These are phyloP conservation scores for Roridomyces roridus DNA, from an alignment of 768 basidiomycete genomes.

Conservation along the genomic window DNA sequence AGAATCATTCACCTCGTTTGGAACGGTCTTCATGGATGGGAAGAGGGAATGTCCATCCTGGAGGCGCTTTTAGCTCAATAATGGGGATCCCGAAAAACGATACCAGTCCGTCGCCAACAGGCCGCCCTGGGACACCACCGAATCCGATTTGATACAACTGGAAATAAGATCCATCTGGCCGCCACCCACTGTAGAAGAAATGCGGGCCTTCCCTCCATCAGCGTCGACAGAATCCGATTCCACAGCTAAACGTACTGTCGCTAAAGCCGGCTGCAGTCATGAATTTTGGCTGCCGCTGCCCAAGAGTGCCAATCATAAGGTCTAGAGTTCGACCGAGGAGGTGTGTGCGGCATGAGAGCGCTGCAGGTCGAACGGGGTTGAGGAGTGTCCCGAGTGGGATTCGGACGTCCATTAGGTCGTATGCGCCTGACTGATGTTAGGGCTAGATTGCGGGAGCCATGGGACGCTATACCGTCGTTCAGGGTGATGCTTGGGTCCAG, in stretches of 20 bases:
- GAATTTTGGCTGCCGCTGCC: slow-evolving; percentile 34
- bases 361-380: slow-evolving; percentile 35
- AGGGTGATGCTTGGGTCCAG: slow-evolving; percentile 36
- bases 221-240: neutral
- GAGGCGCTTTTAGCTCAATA: neutral
- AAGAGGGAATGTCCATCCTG: slow-evolving; percentile 37
- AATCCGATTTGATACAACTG: slow-evolving; percentile 38
- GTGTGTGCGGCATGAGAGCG: slow-evolving; percentile 37
- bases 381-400: slow-evolving; percentile 36
- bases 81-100: neutral
- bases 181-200: slow-evolving; percentile 36
- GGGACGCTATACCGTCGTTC: slow-evolving; percentile 27
- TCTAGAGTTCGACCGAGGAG: slow-evolving; percentile 35
- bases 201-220: slow-evolving; percentile 28
- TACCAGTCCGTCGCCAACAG: slow-evolving; percentile 21
- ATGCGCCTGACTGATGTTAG: slow-evolving; percentile 24
- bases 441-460: neutral
- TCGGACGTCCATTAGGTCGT: slow-evolving; percentile 34
- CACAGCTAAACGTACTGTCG: slow-evolving; percentile 19
- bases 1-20: slow-evolving; percentile 27
- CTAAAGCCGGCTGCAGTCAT: slow-evolving; percentile 37
- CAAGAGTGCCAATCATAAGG: slow-evolving; percentile 33
- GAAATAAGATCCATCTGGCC: slow-evolving; percentile 33
- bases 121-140: slow-evolving; percentile 25
- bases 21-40: slow-evolving; percentile 39